Conservation (phyloP, 257 asterid species). For the Ilex asprella region DNA sequence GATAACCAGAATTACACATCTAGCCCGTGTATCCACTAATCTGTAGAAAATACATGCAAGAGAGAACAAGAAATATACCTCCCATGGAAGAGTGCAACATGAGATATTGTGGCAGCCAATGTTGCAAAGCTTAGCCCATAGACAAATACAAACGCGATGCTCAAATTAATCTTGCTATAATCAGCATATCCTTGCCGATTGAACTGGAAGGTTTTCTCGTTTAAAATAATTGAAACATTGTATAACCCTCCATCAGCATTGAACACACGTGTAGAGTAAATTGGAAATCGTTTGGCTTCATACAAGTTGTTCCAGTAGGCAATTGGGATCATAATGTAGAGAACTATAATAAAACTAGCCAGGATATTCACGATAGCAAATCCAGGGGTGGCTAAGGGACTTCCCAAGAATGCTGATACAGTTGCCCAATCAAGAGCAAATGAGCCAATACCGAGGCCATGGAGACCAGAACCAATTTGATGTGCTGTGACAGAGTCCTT, state of each 20-base stretch:
- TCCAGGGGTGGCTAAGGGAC: conserved; percentile 70
- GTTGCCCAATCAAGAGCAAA: conserved; percentile 63
- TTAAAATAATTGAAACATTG: conserved; percentile 37
- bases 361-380: conserved; percentile 55
- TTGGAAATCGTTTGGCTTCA: conserved; percentile 45
- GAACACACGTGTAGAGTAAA: conserved; percentile 51
- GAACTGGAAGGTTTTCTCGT: conserved; percentile 33
- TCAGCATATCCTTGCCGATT: conserved; percentile 37
- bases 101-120: conserved; percentile 56
- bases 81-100: conserved; percentile 60
- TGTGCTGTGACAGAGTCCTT: conserved; percentile 51
- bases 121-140: conserved; percentile 57
- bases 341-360: conserved; percentile 41
- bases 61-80: conserved; percentile 24
- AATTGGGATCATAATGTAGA: conserved; percentile 39
- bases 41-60: too few relatives aligned
- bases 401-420: conserved; percentile 50
- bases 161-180: conserved; percentile 52
- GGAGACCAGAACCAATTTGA: conserved; percentile 47
- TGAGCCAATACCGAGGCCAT: conserved; percentile 57
- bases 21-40: not conserved
- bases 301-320: conserved; percentile 51
- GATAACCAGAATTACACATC: not conserved
- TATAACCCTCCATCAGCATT: conserved; percentile 42
- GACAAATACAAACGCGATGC: conserved; percentile 38